Conservation (phyloP, 2,329 filamentous ascomycete genomes). For the Parastagonospora avenae region DNA sequence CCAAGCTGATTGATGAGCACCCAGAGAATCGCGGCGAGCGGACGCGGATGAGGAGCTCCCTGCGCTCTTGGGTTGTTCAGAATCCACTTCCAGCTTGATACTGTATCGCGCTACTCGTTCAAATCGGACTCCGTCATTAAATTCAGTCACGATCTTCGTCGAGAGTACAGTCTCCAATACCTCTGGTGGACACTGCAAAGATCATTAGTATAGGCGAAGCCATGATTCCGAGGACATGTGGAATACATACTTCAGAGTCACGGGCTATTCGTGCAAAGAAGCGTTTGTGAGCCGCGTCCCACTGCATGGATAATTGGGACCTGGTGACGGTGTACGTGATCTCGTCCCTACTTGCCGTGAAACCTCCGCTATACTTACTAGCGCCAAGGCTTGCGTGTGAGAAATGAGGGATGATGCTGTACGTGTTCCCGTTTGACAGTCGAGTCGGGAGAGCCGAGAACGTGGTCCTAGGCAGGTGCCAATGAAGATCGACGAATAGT, state of each 20-base stretch:
- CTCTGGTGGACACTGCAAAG: background rate
- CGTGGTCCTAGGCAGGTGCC: constrained; percentile 25
- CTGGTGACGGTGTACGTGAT: constrained; percentile 14
- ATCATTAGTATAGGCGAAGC: background rate
- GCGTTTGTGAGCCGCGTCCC: constrained; percentile 21
- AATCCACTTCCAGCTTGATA: constrained; percentile 21
- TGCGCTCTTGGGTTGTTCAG: background rate
- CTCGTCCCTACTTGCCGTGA: background rate
- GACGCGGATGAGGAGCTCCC: too few species aligned
- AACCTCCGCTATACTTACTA: background rate
- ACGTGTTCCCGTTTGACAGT: constrained; percentile 18
- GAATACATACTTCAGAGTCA: background rate
- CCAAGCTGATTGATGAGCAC: background rate
- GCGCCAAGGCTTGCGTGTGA: background rate
- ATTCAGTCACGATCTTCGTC: constrained; percentile 21
- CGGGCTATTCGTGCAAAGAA: constrained; percentile 28
- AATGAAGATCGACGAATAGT: constrained; percentile 24
- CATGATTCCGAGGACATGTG: background rate
- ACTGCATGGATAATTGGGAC: constrained; percentile 17
- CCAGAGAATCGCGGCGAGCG: background rate
- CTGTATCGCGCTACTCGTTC: constrained; percentile 37
- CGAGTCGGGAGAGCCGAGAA: constrained; percentile 21
- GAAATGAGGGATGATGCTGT: constrained; percentile 24
- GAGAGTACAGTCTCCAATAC: constrained; percentile 18
- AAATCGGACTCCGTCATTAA: constrained; percentile 34